Conservation (phyloP, 495 filamentous ascomycete species). For the Penicillium flavigenum region DNA sequence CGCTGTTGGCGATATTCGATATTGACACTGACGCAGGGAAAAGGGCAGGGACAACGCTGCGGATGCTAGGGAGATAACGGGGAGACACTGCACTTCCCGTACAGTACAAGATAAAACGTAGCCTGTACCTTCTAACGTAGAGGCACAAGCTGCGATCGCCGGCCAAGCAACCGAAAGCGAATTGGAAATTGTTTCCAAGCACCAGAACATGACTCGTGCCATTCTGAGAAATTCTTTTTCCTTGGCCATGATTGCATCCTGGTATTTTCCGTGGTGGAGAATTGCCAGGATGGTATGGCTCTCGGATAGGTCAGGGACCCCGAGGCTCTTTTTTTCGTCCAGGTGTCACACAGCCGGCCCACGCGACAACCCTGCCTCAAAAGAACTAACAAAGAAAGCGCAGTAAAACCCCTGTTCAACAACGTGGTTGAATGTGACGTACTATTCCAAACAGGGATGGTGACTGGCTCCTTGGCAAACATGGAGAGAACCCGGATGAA, state of each 20-base stretch:
- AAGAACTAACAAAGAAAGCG: not conserved
- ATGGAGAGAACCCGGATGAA: not conserved
- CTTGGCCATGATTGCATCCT: constrained; percentile 7
- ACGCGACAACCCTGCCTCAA: not conserved
- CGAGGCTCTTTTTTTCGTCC: constrained; percentile 4
- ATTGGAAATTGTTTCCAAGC: constrained; percentile 3
- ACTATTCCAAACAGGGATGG: not conserved
- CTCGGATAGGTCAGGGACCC: constrained; percentile 10
- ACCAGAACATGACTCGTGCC: not conserved
- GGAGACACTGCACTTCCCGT: not conserved
- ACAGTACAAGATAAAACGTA: not conserved
- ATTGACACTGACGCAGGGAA: not conserved
- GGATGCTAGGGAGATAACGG: not conserved
- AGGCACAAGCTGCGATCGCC: constrained; percentile 1
- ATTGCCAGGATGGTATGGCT: not conserved
- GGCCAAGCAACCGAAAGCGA: constrained; percentile 5
- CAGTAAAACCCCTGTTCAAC: not conserved
- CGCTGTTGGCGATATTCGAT: constrained; percentile 3
- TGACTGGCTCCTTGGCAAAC: not conserved
- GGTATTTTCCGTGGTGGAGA: constrained; percentile 10
- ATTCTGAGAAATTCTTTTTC: not conserved
- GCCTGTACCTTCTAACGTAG: not conserved
- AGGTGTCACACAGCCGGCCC: not conserved
- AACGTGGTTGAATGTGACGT: not conserved
- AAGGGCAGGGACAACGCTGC: not conserved